These are phyloP conservation scores for Mrakia blollopis DNA, from an alignment of 768 basidiomycete species.

Conservation along the genomic window DNA sequence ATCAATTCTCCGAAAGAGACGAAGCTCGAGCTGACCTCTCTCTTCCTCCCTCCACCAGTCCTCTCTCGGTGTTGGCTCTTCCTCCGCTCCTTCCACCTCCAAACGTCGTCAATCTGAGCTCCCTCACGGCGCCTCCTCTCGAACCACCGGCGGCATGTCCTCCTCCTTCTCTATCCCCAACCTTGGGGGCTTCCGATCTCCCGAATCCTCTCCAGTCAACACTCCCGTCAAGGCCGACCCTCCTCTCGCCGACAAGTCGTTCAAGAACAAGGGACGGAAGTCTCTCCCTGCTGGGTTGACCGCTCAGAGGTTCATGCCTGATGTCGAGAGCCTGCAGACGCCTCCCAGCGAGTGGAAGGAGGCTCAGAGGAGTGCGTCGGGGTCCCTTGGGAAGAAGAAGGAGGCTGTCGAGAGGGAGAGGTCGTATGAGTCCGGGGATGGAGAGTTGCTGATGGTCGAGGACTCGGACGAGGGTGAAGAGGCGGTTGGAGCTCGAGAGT, in stretches of 20 bases:
- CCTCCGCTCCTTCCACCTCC: not conserved
- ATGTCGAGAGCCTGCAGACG: slow-evolving; percentile 13
- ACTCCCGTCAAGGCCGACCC: slow-evolving; percentile 1
- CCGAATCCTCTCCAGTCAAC: slow-evolving; percentile 17
- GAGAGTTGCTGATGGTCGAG: slow-evolving; percentile 7
- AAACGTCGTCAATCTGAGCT: slow-evolving; percentile 30
- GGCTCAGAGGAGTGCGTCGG: slow-evolving; percentile 16
- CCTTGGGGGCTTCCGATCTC: not conserved
- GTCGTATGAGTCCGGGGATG: too few species aligned
- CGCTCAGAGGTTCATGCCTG: slow-evolving; percentile 21
- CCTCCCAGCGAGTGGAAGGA: slow-evolving; percentile 25
- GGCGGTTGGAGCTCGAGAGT: not conserved
- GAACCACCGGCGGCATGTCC: not conserved
- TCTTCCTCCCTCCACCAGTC: not conserved
- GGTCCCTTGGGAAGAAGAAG: not conserved
- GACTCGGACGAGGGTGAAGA: slow-evolving; percentile 9
- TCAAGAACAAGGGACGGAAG: slow-evolving; percentile 19
- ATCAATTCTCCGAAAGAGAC: not conserved
- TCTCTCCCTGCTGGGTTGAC: slow-evolving; percentile 26
- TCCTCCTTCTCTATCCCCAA: slow-evolving; percentile 15
- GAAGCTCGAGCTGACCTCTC: slow-evolving; percentile 1
- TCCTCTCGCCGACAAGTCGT: not conserved
- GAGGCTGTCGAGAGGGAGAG: slow-evolving; percentile 11
- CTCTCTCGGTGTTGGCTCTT: slow-evolving; percentile 15
- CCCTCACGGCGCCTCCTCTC: not conserved